Base-by-base conservation (phyloP, 2,329 filamentous ascomycete species). In the Aotearoamyces nothofagi region DNA sequence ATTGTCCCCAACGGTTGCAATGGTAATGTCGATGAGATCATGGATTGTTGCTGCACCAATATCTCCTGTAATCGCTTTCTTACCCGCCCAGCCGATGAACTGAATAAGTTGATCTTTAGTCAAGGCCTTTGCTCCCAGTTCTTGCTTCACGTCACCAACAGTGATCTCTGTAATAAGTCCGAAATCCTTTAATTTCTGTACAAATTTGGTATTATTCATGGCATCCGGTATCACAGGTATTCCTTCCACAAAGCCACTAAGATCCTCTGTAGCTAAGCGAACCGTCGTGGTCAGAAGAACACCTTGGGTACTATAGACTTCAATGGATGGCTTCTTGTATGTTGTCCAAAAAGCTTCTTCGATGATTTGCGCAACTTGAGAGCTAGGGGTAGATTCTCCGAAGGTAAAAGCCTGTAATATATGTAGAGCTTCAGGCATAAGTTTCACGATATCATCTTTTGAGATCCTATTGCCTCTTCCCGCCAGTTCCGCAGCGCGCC, bases 291-390 rank as follows among this genome's bases (percentile, higher is more conserved):
- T 92, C n/a, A 78, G 71, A 30, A 94, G 61, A 5, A 98, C 75
- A 32, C 92, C 92, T 33, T 77, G 72, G 12, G 78, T 92, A 2
- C 86, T 94, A 39, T 92, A 74, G 5, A 94, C 68, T 45, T 94
- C 86, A 33, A 96, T 83, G 0, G 71, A 77, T 3, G 82, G 73
- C 38, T 77, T 78, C 47, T 72, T 77, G 45, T 80, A 90, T 37
- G 82, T 86, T 19, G 74, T 92, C 90, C 90, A 98, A 49, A 98
- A 98, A 0, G 84, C 81, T 53, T 94, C 82, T 46, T 94, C 86
- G 30, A 98, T 82, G 36, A 82, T 78, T 45, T 83, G 73, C 0
- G 84, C 82, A 12, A 96, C 79, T 35, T 80, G 67, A 1, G 68
- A 67, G 36, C 80, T 92, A 1, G 90, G 90, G 0, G 92, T 96